Evolutionary conservation across 768 basidiomycete genomes (phyloP).

Genomic region (Suillus tomentosus): DNA sequence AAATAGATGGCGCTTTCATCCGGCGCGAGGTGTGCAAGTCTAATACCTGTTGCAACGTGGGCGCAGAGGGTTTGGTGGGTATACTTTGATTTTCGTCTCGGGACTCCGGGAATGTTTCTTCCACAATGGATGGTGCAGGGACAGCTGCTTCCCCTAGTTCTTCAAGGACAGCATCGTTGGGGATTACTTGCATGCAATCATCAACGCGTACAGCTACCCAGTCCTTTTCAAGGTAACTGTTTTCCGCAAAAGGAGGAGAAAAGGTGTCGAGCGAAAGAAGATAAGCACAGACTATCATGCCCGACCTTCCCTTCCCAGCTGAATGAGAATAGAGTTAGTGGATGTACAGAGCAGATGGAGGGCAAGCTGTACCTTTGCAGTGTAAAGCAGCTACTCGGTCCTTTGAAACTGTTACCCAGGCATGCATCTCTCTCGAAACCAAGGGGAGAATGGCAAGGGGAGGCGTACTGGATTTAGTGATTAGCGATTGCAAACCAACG

Average conservation of each 20-base stretch:
- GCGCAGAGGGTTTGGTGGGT: slow-evolving; percentile 24
- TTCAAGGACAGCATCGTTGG: slow-evolving; percentile 37
- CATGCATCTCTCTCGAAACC: slow-evolving; percentile 69
- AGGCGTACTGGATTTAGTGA: slow-evolving; percentile 54
- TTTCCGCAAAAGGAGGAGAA: slow-evolving; percentile 47
- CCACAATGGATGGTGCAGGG: slow-evolving; percentile 19
- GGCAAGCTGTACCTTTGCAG: slow-evolving; percentile 66
- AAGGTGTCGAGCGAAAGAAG: slow-evolving; percentile 59
- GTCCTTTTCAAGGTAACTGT: slow-evolving; percentile 49
- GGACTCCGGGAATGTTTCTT: slow-evolving; percentile 23
- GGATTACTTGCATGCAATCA: slow-evolving; percentile 49
- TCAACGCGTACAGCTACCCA: slow-evolving; percentile 50
- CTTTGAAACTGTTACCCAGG: slow-evolving; percentile 66
- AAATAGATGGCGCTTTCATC: slow-evolving; percentile 49
- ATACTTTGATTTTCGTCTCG: not conserved
- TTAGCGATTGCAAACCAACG: not conserved
- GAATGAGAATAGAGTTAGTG: not conserved
- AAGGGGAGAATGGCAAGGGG: slow-evolving; percentile 76
- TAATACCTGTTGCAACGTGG: slow-evolving; percentile 56
- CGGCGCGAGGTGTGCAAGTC: slow-evolving; percentile 69
- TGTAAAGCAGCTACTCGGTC: slow-evolving; percentile 80
- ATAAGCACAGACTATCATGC: slow-evolving; percentile 83
- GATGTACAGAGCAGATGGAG: slow-evolving; percentile 9
- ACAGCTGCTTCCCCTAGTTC: slow-evolving; percentile 20
- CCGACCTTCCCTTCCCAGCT: slow-evolving; percentile 86